Evolutionary conservation across 2,329 filamentous ascomycete species (phyloP).

Genomic region (Neonectria ditissima): DNA sequence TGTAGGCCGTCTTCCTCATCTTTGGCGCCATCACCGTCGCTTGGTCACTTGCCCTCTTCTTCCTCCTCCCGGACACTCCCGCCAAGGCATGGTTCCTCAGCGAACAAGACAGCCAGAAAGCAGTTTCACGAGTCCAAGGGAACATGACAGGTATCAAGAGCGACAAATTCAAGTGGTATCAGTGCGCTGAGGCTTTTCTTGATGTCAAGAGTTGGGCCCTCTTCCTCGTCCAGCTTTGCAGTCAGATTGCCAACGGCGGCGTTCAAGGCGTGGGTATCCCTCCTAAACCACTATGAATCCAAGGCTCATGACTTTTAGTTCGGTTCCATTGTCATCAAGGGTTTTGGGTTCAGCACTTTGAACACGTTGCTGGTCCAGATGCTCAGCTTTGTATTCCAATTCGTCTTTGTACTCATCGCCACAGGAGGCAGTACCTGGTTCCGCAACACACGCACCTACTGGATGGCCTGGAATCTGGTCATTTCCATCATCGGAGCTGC

Average conservation of each 20-base stretch:
- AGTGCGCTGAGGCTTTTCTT: slow-evolving; percentile 39
- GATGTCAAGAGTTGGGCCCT: slow-evolving; percentile 46
- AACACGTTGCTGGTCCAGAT: slow-evolving; percentile 27
- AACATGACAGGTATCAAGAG: slow-evolving; percentile 53
- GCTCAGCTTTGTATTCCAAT: slow-evolving; percentile 36
- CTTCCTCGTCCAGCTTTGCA: slow-evolving; percentile 40
- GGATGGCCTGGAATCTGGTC: slow-evolving; percentile 39
- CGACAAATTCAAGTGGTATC: slow-evolving; percentile 40
- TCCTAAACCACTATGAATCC: no score
- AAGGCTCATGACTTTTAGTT: slow-evolving; percentile 25
- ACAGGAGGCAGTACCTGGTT: slow-evolving; percentile 39
- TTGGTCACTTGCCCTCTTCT: slow-evolving; percentile 37
- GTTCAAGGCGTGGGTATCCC: slow-evolving; percentile 20
- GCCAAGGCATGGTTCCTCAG: slow-evolving; percentile 46
- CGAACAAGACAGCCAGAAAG: slow-evolving; percentile 44
- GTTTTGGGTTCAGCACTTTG: slow-evolving; percentile 41
- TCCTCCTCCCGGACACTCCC: slow-evolving; percentile 40
- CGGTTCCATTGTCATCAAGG: slow-evolving; percentile 41
- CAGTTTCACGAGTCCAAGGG: slow-evolving; percentile 46
- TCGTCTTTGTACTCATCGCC: slow-evolving; percentile 40
- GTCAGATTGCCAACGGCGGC: slow-evolving; percentile 49
- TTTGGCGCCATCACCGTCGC: slow-evolving; percentile 39
- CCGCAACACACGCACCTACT: slow-evolving; percentile 42
- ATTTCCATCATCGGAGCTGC: slow-evolving; percentile 38
- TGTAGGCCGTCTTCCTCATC: slow-evolving; percentile 47